These are phyloP conservation scores for Penicillium thymicola DNA, from an alignment of 2,329 filamentous ascomycete genomes.

Conservation along the genomic window DNA sequence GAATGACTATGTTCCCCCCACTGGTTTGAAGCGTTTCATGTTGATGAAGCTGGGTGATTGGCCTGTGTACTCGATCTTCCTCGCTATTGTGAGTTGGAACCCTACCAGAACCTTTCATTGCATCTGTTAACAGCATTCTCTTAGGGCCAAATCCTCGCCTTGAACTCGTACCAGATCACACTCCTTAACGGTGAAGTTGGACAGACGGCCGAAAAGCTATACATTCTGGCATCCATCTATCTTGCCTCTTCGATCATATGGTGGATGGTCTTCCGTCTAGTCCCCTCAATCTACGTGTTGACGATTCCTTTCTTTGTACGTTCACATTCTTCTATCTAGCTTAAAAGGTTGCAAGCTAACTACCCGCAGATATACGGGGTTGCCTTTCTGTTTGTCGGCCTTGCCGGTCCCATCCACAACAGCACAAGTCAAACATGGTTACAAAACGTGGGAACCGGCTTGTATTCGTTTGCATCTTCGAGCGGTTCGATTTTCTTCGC, in stretches of 20 bases:
- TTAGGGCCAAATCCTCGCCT: constrained; percentile 58
- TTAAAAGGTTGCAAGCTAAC: neutral
- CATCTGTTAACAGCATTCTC: neutral
- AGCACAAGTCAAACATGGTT: constrained; percentile 48
- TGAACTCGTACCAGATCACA: constrained; percentile 66
- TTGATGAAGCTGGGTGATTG: constrained; percentile 58
- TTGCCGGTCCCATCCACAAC: constrained; percentile 41
- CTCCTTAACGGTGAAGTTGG: constrained; percentile 62
- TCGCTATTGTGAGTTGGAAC: constrained; percentile 44
- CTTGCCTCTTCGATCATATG: constrained; percentile 57
- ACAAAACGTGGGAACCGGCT: constrained; percentile 58
- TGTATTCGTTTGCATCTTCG: constrained; percentile 61
- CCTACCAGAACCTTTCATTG: neutral
- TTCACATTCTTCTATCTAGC: constrained; percentile 50
- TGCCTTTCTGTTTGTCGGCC: constrained; percentile 61
- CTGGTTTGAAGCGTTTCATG: constrained; percentile 55
- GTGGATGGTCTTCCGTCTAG: constrained; percentile 58
- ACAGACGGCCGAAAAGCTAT: constrained; percentile 58
- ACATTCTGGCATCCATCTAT: constrained; percentile 58
- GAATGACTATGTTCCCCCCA: constrained; percentile 55
- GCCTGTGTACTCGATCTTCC: constrained; percentile 61
- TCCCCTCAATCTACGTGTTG: constrained; percentile 58
- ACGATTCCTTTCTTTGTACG: constrained; percentile 61
- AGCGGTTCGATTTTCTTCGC: constrained; percentile 64
- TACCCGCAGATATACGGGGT: constrained; percentile 49